These are phyloP conservation scores for Flammula alnicola DNA, from an alignment of 1,284 basidiomycete genomes.

Conservation along the genomic window DNA sequence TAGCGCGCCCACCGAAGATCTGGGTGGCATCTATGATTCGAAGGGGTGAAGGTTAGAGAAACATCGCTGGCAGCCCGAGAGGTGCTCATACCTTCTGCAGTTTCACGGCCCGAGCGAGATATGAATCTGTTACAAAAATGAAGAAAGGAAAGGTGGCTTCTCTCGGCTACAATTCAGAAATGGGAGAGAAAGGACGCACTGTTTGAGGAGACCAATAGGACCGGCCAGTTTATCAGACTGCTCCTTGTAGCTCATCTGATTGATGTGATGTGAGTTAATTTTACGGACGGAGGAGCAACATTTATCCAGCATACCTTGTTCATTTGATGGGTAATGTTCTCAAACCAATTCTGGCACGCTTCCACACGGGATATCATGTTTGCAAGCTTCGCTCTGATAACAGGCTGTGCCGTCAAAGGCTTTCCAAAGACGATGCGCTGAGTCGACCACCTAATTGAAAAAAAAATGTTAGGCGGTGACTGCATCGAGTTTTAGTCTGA, in stretches of 20 bases:
- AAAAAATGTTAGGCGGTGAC: slow-evolving; percentile 3
- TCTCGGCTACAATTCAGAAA: slow-evolving; percentile 6
- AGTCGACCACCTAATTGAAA: slow-evolving; percentile 67
- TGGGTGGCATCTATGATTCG: slow-evolving; percentile 54
- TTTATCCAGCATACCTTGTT: slow-evolving; percentile 65
- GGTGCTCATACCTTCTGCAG: slow-evolving; percentile 55
- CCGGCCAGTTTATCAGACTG: slow-evolving; percentile 80
- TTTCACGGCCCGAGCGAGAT: slow-evolving; percentile 70
- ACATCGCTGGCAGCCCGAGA: background rate
- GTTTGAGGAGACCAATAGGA: slow-evolving; percentile 73
- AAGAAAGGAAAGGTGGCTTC: slow-evolving; percentile 9
- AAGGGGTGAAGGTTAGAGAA: background rate
- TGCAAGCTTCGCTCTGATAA: slow-evolving; percentile 88
- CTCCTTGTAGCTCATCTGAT: slow-evolving; percentile 82
- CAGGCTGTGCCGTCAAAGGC: slow-evolving; percentile 88
- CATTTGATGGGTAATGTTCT: slow-evolving; percentile 91
- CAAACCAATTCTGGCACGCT: slow-evolving; percentile 88
- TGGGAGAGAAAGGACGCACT: slow-evolving; percentile 45
- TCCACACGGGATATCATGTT: slow-evolving; percentile 91
- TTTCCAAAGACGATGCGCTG: slow-evolving; percentile 90
- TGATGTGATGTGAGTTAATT: background rate
- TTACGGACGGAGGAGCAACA: background rate
- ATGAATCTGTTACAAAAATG: slow-evolving; percentile 53
- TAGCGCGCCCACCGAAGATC: slow-evolving; percentile 65
- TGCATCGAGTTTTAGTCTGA: background rate